Conservation (phyloP, 2,329 filamentous ascomycete species). For the Nannizzia gypsea region DNA sequence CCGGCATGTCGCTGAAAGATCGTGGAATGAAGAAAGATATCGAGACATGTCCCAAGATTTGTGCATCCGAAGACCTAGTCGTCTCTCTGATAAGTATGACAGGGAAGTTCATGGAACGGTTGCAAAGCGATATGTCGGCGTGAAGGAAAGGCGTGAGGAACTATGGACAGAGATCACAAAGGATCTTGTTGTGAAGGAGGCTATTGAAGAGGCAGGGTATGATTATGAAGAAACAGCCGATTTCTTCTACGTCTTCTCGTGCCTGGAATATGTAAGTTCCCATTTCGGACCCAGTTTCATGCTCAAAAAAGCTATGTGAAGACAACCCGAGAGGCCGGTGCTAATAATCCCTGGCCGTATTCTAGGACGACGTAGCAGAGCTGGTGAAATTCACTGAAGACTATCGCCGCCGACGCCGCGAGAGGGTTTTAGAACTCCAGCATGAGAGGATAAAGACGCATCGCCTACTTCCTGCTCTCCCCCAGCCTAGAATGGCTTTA, state of each 20-base stretch:
- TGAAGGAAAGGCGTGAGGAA: constrained; percentile 38
- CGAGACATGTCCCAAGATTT: constrained; percentile 65
- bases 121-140: constrained; percentile 34
- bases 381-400: constrained; percentile 73
- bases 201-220: constrained; percentile 73
- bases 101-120: constrained; percentile 25
- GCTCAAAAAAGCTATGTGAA: background rate
- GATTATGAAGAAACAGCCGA: constrained; percentile 80
- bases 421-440: constrained; percentile 49
- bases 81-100: constrained; percentile 56
- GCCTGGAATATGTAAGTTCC: constrained; percentile 67
- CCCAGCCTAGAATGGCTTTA: background rate
- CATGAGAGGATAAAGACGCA: constrained; percentile 25
- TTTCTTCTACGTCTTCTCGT: constrained; percentile 89
- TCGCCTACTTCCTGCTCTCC: constrained; percentile 12
- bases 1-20: constrained; percentile 56
- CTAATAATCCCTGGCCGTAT: background rate
- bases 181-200: constrained; percentile 75
- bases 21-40: constrained; percentile 59
- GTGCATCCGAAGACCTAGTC: constrained; percentile 63
- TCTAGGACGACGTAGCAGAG: constrained; percentile 72
- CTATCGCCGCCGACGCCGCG: constrained; percentile 56
- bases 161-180: constrained; percentile 98
- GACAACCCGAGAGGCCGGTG: too few species aligned
- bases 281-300: background rate